A percentile compares a stretch with the other conserved stretches of the same genome.
These are phyloP conservation scores for Macrophomina pseudophaseolina DNA, from an alignment of 2,329 filamentous ascomycete genomes.

Conservation along the genomic window DNA sequence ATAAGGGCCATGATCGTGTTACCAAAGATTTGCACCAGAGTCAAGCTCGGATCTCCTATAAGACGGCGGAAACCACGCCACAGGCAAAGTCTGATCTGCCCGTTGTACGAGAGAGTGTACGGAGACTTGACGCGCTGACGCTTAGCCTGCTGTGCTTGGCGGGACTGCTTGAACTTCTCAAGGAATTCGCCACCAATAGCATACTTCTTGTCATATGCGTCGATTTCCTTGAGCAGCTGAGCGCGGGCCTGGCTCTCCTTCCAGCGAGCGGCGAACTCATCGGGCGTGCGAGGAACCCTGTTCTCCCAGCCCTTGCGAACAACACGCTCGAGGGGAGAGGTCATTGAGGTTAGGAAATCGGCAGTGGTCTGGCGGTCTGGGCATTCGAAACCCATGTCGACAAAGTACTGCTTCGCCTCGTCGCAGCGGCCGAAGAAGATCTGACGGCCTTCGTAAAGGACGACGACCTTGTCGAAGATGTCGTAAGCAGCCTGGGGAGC, in stretches of 20 bases:
- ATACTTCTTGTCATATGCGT: conserved; percentile 44
- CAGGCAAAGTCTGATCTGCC: conserved; percentile 77
- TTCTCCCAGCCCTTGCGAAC: conserved; percentile 47
- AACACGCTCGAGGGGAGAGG: conserved; percentile 48
- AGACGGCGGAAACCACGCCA: conserved; percentile 77
- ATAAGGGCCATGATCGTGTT: conserved; percentile 77
- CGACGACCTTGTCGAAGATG: conserved; percentile 68
- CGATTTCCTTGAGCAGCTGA: conserved; percentile 45
- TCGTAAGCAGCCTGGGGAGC: conserved; percentile 70
- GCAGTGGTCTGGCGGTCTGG: conserved; percentile 69
- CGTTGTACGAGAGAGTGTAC: conserved; percentile 73
- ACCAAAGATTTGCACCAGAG: conserved; percentile 66
- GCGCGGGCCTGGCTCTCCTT: conserved; percentile 54
- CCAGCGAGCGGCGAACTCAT: conserved; percentile 53
- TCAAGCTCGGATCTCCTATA: conserved; percentile 71
- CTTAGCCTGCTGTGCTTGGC: conserved; percentile 47
- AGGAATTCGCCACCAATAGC: conserved; percentile 44
- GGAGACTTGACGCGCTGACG: conserved; percentile 67
- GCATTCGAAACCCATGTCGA: conserved; percentile 70
- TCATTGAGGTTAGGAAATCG: conserved; percentile 77
- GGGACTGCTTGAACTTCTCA: conserved; percentile 46
- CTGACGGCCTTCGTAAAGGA: conserved; percentile 69
- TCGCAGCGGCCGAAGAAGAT: conserved; percentile 70
- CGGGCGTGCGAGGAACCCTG: conserved; percentile 43
- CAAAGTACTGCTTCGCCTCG: conserved; percentile 69